These are phyloP conservation scores for Teunomyces aglyptinius DNA, from an alignment of 805 yeast species.

Conservation along the genomic window DNA sequence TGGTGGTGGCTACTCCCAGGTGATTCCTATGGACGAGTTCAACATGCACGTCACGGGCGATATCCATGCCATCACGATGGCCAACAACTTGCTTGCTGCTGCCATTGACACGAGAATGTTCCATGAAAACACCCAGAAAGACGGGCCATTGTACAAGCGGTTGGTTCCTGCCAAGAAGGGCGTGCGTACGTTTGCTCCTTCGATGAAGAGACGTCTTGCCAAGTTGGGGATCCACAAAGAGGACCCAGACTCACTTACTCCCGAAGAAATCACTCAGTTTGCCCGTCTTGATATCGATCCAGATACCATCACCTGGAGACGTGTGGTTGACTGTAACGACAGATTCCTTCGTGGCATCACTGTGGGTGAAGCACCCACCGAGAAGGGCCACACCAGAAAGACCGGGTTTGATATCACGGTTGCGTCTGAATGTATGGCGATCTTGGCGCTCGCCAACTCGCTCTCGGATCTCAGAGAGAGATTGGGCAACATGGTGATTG, in stretches of 20 bases:
- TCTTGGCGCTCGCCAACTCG: constrained; percentile 69
- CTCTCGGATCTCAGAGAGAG: constrained; percentile 70
- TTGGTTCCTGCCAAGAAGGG: constrained; percentile 77
- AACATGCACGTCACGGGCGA: constrained; percentile 86
- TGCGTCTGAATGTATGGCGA: constrained; percentile 86
- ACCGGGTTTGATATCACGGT: constrained; percentile 85
- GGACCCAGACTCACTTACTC: constrained; percentile 68
- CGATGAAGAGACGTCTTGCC: constrained; percentile 64
- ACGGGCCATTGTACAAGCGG: constrained; percentile 70
- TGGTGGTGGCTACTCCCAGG: constrained; percentile 87
- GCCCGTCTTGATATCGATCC: constrained; percentile 77
- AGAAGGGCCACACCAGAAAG: constrained; percentile 65
- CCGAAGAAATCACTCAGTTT: constrained; percentile 62
- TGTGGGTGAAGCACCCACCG: constrained; percentile 79
- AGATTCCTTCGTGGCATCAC: constrained; percentile 77
- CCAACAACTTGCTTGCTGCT: constrained; percentile 78
- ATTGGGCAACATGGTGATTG: constrained; percentile 75
- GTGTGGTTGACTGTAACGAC: constrained; percentile 84
- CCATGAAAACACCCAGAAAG: constrained; percentile 76
- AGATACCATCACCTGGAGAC: constrained; percentile 73
- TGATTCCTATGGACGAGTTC: constrained; percentile 86
- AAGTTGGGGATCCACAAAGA: constrained; percentile 70
- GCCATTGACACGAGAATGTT: constrained; percentile 85
- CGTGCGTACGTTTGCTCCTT: constrained; percentile 59
- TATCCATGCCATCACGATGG: constrained; percentile 81